Conservation (phyloP, 495 filamentous ascomycete genomes). For the Neurospora sp. region DNA sequence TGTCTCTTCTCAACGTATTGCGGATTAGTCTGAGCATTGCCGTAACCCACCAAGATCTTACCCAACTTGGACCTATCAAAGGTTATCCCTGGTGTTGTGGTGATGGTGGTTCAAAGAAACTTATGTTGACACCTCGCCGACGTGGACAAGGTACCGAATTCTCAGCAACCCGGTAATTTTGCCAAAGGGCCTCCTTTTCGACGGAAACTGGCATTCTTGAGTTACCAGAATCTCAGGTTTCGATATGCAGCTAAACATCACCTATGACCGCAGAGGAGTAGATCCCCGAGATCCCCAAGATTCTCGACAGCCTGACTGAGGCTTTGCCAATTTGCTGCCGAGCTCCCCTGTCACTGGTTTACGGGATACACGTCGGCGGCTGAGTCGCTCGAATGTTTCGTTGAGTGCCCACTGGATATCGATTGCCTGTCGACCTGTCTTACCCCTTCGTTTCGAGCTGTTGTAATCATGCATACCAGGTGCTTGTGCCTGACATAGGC, state of each 20-base stretch:
- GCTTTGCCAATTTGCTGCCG: not conserved
- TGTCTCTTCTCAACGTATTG: not conserved
- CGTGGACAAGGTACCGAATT: not conserved
- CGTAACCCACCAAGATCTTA: not conserved
- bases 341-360: not conserved
- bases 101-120: not conserved
- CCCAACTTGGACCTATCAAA: not conserved
- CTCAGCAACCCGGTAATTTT: not conserved
- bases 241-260: not conserved
- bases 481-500: not conserved
- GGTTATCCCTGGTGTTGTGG: not conserved
- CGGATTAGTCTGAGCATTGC: not conserved
- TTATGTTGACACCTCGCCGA: not conserved
- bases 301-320: not conserved
- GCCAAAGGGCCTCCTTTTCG: not conserved
- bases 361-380: not conserved
- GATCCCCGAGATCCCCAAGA: not conserved
- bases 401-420: not conserved
- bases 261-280: not conserved
- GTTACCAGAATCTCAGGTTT: not conserved
- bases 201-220: not conserved
- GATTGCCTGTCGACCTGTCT: not conserved
- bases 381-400: not conserved
- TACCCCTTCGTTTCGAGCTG: not conserved
- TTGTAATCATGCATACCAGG: not conserved